Conservation (phyloP, 805 yeast genomes). For the Wickerhamomyces xylosicus region DNA sequence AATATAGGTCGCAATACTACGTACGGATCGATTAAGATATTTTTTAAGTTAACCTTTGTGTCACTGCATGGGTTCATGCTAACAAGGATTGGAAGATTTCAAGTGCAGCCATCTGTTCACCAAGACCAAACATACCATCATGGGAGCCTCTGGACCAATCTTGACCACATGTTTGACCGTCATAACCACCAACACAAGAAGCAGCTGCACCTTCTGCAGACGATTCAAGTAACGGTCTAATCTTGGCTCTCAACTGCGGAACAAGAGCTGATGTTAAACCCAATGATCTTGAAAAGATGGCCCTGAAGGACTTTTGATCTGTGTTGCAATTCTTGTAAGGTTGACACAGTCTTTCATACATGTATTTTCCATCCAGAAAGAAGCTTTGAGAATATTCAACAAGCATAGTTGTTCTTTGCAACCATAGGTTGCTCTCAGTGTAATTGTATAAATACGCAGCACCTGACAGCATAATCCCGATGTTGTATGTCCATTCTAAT, state of each 20-base stretch:
- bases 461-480: conserved; percentile 58
- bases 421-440: conserved; percentile 44
- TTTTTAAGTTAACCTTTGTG: no score
- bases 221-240: conserved; percentile 30
- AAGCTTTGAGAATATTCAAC: conserved; percentile 15
- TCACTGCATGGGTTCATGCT: no score
- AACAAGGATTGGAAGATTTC: conserved; percentile 46
- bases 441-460: conserved; percentile 58
- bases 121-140: conserved; percentile 63
- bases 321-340: conserved; percentile 43
- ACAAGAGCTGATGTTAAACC: conserved; percentile 47
- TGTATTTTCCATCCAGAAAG: conserved; percentile 35
- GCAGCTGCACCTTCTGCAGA: conserved; percentile 62
- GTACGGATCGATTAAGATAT: no score
- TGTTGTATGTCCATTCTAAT: conserved; percentile 59
- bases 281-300: conserved; percentile 53
- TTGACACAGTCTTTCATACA: conserved; percentile 59
- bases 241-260: conserved; percentile 35
- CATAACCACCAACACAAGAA: conserved; percentile 65
- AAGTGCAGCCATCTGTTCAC: conserved; percentile 68
- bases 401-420: conserved; percentile 27
- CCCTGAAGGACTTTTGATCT: conserved; percentile 69
- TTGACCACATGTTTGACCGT: conserved; percentile 67
- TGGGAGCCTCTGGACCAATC: conserved; percentile 50
- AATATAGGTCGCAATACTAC: no score